These are phyloP conservation scores for Salvia sclarea DNA, from an alignment of 305 asterid species.

Conservation along the genomic window DNA sequence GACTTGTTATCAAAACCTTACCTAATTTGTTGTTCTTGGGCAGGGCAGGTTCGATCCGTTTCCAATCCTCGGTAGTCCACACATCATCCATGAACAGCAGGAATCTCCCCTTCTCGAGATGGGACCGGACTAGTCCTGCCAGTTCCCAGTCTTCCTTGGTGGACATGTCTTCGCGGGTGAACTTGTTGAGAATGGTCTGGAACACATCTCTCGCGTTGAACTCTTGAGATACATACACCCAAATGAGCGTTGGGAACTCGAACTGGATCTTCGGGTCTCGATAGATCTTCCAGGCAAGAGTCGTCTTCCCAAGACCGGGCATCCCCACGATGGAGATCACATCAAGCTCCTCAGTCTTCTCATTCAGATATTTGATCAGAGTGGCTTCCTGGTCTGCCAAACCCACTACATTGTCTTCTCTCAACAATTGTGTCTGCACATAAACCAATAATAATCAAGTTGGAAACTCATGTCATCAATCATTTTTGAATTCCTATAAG, in stretches of 20 bases:
- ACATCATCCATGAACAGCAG: conserved; percentile 36
- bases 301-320: conserved; percentile 39
- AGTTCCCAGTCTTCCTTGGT: background rate
- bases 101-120: conserved; percentile 8
- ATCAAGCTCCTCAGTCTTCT: conserved; percentile 19
- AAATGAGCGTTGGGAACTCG: conserved; percentile 24
- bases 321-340: conserved; percentile 32
- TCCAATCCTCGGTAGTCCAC: conserved; percentile 35
- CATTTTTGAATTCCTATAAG: no score
- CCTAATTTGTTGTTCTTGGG: conserved; percentile 22
- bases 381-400: conserved; percentile 27
- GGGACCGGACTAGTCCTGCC: background rate
- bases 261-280: conserved; percentile 19
- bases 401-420: conserved; percentile 34
- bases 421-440: background rate
- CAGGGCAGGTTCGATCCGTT: background rate
- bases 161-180: conserved; percentile 17
- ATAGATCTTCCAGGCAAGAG: conserved; percentile 32
- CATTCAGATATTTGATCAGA: conserved; percentile 2
- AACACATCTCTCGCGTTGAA: conserved; percentile 19
- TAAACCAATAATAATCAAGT: background rate
- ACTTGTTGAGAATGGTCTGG: conserved; percentile 26
- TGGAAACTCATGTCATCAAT: no score
- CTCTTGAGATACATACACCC: conserved; percentile 35
- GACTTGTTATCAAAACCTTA: conserved; percentile 28